Evolutionary conservation across 2,329 filamentous ascomycete genomes (phyloP).

Genomic region (Microdochium bolleyi): DNA sequence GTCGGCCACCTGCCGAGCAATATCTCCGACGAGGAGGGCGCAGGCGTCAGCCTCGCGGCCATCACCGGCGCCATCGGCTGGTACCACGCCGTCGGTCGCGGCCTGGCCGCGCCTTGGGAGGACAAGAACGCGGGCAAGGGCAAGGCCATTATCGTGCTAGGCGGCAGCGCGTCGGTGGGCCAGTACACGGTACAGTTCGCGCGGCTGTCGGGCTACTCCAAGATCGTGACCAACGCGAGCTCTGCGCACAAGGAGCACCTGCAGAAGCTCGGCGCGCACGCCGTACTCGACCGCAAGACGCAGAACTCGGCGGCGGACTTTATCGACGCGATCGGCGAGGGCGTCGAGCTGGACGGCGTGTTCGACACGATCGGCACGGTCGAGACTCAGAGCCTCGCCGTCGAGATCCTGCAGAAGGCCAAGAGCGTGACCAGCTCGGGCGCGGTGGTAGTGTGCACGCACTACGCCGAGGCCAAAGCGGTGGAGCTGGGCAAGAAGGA

Average conservation of each 20-base stretch:
- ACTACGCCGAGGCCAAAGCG: neutral
- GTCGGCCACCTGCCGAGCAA: constrained; percentile 20
- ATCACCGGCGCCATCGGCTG: constrained; percentile 11
- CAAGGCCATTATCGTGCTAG: constrained; percentile 18
- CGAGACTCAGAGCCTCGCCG: constrained; percentile 19
- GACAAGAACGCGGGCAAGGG: constrained; percentile 10
- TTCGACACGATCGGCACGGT: constrained; percentile 20
- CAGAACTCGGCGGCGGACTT: constrained; percentile 11
- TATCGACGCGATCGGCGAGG: constrained; percentile 12
- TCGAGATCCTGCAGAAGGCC: constrained; percentile 15
- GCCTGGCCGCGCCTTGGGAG: constrained; percentile 20
- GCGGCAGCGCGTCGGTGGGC: constrained; percentile 24
- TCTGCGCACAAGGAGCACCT: constrained; percentile 12
- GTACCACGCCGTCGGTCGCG: constrained; percentile 13
- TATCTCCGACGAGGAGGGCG: constrained; percentile 19
- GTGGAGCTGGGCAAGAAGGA: neutral
- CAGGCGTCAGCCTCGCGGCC: constrained; percentile 15
- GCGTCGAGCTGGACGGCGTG: constrained; percentile 17
- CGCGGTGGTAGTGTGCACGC: neutral
- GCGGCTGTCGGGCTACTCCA: constrained; percentile 21
- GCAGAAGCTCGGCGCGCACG: constrained; percentile 14
- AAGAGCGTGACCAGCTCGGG: constrained; percentile 1
- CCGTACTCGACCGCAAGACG: constrained; percentile 15
- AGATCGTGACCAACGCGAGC: constrained; percentile 22
- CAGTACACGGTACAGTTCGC: constrained; percentile 25